Percentiles rank a stretch among this genome's conserved stretches.
These are phyloP conservation scores for Volvariella surrecta DNA, from an alignment of 1,284 basidiomycete genomes.

Conservation along the genomic window DNA sequence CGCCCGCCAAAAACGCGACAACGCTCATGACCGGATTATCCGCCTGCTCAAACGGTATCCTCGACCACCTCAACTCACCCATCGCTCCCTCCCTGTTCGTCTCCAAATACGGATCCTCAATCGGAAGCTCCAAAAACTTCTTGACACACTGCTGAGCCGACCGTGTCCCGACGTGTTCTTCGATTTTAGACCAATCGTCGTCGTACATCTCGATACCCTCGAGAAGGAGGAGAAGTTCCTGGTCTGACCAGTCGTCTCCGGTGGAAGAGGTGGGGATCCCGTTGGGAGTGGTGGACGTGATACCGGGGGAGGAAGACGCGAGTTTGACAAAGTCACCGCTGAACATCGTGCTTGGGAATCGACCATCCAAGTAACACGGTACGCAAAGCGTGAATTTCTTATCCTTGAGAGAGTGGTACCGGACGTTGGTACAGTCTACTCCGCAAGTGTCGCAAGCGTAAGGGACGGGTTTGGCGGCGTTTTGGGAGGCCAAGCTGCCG, in stretches of 20 bases:
- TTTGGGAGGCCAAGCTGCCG: constrained; percentile 32
- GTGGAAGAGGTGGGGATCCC: constrained; percentile 20
- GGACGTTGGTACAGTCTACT: constrained; percentile 80
- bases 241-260: constrained; percentile 80
- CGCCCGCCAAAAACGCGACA: constrained; percentile 91
- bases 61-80: constrained; percentile 73
- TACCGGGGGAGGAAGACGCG: constrained; percentile 36
- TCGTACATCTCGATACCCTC: constrained; percentile 98
- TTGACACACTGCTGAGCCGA: constrained; percentile 92
- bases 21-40: constrained; percentile 99
- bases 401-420: constrained; percentile 91
- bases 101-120: constrained; percentile 87
- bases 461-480: constrained; percentile 44
- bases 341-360: constrained; percentile 95
- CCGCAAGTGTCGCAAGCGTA: constrained; percentile 94
- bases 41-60: constrained; percentile 87
- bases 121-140: constrained; percentile 93
- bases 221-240: constrained; percentile 82
- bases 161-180: constrained; percentile 88
- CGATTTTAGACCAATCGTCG: constrained; percentile 91
- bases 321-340: constrained; percentile 97
- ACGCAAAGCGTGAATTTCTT: constrained; percentile 88
- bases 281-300: constrained; percentile 28
- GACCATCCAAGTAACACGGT: constrained; percentile 91
- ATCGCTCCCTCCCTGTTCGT: constrained; percentile 56